Evolutionary conservation across 345 rosid species (phyloP), one percentile per base, ranked within the genome.

Genomic region (Populus pruinosa): DNA sequence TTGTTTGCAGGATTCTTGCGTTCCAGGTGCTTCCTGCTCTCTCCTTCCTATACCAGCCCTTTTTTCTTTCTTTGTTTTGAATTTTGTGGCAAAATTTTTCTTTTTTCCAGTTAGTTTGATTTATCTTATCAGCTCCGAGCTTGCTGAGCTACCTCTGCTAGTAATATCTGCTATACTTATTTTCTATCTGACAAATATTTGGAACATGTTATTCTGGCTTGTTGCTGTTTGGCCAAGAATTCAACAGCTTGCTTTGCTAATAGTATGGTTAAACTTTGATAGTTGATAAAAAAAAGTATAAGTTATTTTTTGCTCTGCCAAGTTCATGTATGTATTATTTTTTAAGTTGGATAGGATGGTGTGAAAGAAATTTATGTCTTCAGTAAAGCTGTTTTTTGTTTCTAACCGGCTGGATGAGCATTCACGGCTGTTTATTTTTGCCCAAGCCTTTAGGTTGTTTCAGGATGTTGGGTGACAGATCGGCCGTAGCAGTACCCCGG

Each of bases 1-100:
- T 71, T 84, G 86, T 47, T 71, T 86, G 14, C 87, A 80, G 69
- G 92, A 83, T 74, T 68, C 87, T 82, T 69, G 67, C 76, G 82
- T 84, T 79, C 79, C 87, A 76, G 88, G 92, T 87, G 76, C 36
- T 61, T 25, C 65, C 71, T 43, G 53, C 39, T 41, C 53, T 47
- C 77, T 4, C 36, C 66, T 23, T 35, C 11, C 20, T 62, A 17
- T 41, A 27, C 17, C 73, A 55, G 27, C 21, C 47, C 33, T 12
- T 6, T 29, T 47, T 56, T 33, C 0, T 59, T 38, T 69, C 38
- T 55, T 53, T 77, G 5, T 9, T 31, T 49, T 41, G 63, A 59
- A 59, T 23, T 23, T 59, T 10, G 27, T 59, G 63, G 63, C 14
- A 3, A 8, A 2, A 21, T 74, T 21, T 9, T 29, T 33, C 3